Conservation (phyloP, 169 alveolate genomes). For the Besnoitia besnoiti region DNA sequence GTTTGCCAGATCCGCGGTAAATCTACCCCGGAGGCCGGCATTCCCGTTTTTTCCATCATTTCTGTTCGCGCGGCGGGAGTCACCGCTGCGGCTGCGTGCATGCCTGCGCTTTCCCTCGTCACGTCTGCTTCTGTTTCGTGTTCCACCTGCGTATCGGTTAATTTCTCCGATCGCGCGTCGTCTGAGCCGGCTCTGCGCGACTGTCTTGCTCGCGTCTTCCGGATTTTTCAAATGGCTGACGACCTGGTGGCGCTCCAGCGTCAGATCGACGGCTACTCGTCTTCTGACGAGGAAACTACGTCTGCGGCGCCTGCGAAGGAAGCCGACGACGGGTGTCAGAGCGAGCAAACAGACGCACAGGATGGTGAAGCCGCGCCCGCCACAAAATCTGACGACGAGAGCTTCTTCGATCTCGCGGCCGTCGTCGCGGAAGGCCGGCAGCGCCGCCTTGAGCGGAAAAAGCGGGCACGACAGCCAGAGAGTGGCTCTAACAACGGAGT, state of each 20-base stretch:
- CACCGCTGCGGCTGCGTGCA: too few relatives aligned
- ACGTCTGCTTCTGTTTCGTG: too few relatives aligned
- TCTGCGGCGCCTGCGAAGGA: conserved; percentile 2
- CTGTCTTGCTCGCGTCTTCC: too few relatives aligned
- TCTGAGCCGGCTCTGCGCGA: too few relatives aligned
- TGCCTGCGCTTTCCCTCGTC: too few relatives aligned
- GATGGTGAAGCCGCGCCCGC: neutral
- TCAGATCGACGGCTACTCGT: conserved; percentile 3
- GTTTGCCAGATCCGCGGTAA: too few relatives aligned
- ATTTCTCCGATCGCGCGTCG: too few relatives aligned
- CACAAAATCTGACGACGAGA: neutral
- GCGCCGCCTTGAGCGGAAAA: neutral
- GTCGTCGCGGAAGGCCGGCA: conserved; percentile 19
- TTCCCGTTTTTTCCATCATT: too few relatives aligned
- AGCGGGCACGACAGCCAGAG: neutral
- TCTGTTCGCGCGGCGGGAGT: too few relatives aligned
- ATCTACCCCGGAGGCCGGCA: too few relatives aligned
- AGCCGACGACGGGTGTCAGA: neutral
- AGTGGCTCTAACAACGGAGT: neutral
- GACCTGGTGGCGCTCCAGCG: conserved; percentile 34
- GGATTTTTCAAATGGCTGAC: neutral
- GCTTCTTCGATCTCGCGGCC: conserved; percentile 7
- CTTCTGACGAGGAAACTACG: neutral
- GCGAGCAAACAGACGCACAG: neutral
- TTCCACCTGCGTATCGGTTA: too few relatives aligned